Conservation (phyloP, 1,284 basidiomycete genomes). For the Pseudozyma thailandica region DNA sequence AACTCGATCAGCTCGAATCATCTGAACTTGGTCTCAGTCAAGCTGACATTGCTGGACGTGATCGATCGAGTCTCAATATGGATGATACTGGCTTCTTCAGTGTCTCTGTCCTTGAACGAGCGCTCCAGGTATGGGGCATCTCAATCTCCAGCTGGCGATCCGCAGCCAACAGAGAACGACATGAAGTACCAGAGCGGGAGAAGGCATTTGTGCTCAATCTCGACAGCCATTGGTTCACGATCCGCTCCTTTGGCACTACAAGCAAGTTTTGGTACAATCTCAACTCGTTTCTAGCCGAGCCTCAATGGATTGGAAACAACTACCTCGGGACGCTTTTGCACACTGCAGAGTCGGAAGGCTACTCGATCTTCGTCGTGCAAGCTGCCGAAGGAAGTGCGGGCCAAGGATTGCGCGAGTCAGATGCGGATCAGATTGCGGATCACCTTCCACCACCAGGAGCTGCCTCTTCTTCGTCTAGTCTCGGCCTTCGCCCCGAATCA, state of each 20-base stretch:
- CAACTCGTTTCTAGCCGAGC: conserved; percentile 60
- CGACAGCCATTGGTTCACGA: conserved; percentile 64
- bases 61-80: conserved; percentile 54
- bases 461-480: conserved; percentile 4
- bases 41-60: conserved; percentile 38
- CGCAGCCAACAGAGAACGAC: conserved; percentile 39
- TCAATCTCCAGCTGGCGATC: conserved; percentile 44
- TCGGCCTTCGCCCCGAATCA: conserved; percentile 30
- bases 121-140: conserved; percentile 56
- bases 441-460: conserved; percentile 47
- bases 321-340: conserved; percentile 64
- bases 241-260: conserved; percentile 56
- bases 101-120: conserved; percentile 58
- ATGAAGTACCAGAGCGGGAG: conserved; percentile 56
- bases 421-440: conserved; percentile 56
- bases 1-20: conserved; percentile 50
- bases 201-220: conserved; percentile 65
- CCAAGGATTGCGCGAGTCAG: conserved; percentile 35
- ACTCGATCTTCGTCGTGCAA: conserved; percentile 62
- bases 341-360: conserved; percentile 59
- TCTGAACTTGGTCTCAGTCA: conserved; percentile 47
- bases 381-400: conserved; percentile 34
- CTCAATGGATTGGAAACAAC: conserved; percentile 59
- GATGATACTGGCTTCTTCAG: conserved; percentile 67
- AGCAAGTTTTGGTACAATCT: conserved; percentile 64